phyloP scores from a whole-genome alignment of 495 filamentous ascomycete species.

The Talaromyces borbonicus region DNA sequence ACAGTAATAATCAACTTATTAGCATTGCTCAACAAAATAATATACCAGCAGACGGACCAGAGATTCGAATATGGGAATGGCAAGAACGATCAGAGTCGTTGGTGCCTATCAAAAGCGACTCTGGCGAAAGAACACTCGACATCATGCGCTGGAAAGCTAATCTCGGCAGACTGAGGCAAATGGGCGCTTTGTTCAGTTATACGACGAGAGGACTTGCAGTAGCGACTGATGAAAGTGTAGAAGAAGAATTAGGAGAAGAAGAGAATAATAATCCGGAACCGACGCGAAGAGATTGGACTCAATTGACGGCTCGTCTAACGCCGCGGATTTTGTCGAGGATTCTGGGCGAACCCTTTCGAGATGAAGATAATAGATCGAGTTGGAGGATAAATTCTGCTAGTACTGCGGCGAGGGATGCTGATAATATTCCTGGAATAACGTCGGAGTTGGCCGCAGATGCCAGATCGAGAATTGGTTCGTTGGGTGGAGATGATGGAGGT shows the following conservation, averaged over 20 bases:
- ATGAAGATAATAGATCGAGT: slow-evolving; percentile 29
- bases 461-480: background rate
- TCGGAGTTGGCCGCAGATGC: slow-evolving; percentile 7
- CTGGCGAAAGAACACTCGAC: slow-evolving; percentile 20
- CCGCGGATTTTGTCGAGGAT: slow-evolving; percentile 30
- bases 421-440: slow-evolving; percentile 42
- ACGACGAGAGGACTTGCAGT: slow-evolving; percentile 26
- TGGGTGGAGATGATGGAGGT: too few relatives aligned
- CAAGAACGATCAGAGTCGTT: slow-evolving; percentile 23
- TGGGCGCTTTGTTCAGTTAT: slow-evolving; percentile 32
- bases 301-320: slow-evolving; percentile 31
- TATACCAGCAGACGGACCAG: slow-evolving; percentile 7
- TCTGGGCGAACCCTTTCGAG: slow-evolving; percentile 22
- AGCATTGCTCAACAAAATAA: background rate
- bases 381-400: slow-evolving; percentile 41
- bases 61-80: slow-evolving; percentile 41
- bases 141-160: slow-evolving; percentile 35
- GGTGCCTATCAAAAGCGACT: slow-evolving; percentile 16
- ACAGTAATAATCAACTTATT: slow-evolving; percentile 9
- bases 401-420: slow-evolving; percentile 32
- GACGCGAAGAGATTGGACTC: slow-evolving; percentile 29
- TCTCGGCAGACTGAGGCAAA: slow-evolving; percentile 29
- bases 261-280: slow-evolving; percentile 24
- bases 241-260: slow-evolving; percentile 8
- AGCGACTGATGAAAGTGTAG: background rate